A percentile compares a stretch with the other conserved stretches of the same genome.
Conservation (phyloP, 2,329 filamentous ascomycete species). For the Emmonsiellopsis sp. region DNA sequence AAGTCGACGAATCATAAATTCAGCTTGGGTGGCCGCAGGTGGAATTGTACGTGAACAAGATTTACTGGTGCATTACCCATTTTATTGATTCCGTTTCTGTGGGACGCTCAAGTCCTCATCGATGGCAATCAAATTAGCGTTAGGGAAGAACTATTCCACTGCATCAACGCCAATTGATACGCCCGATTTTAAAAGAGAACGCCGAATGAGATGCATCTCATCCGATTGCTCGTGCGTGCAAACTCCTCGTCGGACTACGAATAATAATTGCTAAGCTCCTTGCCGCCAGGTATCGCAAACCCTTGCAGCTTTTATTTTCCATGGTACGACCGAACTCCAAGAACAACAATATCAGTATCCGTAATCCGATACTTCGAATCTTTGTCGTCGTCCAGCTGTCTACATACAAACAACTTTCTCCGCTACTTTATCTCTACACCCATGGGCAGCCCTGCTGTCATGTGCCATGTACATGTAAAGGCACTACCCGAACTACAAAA, state of each 20-base stretch:
- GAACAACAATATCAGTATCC: too few species aligned
- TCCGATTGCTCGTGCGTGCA: too few species aligned
- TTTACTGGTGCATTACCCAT: not conserved
- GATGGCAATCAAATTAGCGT: not conserved
- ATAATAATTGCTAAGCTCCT: too few species aligned
- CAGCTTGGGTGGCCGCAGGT: not conserved
- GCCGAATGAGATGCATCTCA: too few species aligned
- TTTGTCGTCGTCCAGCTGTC: too few species aligned
- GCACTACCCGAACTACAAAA: not conserved
- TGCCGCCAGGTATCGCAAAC: too few species aligned
- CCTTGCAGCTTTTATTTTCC: too few species aligned
- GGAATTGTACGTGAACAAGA: not conserved
- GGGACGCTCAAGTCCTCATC: not conserved
- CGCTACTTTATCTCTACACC: not conserved
- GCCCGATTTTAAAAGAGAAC: too few species aligned
- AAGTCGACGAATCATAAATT: not conserved
- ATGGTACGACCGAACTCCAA: too few species aligned
- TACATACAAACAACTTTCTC: too few species aligned
- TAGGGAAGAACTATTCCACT: not conserved
- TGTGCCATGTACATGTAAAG: not conserved
- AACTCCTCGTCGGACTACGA: too few species aligned
- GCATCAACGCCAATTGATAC: not conserved
- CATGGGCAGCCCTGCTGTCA: not conserved
- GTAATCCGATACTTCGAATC: too few species aligned
- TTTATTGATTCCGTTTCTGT: slow-evolving; percentile 1